phyloP scores from a whole-genome alignment of 2,329 filamentous ascomycete genomes.

The Penicillium griseofulvum region DNA sequence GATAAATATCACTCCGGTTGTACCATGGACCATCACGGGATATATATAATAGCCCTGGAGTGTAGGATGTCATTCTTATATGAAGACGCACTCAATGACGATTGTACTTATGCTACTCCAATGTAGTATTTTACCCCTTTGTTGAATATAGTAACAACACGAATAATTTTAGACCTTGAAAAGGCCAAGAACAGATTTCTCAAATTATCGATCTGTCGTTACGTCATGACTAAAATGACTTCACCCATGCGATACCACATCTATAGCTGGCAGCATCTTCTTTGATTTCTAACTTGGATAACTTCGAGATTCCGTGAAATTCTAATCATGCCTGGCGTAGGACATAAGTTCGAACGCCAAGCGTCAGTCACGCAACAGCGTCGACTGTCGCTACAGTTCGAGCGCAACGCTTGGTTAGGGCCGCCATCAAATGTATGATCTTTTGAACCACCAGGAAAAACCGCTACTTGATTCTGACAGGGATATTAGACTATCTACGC shows the following conservation, averaged over 20 bases:
- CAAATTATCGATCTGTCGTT: background rate
- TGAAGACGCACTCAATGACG: background rate
- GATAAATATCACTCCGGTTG: background rate
- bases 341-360: slow-evolving; percentile 19
- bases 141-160: background rate
- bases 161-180: background rate
- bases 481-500: slow-evolving; percentile 40
- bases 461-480: background rate
- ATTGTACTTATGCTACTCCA: background rate
- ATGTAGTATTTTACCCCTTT: background rate
- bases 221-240: slow-evolving; percentile 15
- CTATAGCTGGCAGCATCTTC: background rate
- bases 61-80: background rate
- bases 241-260: background rate
- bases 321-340: slow-evolving; percentile 7
- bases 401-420: slow-evolving; percentile 36
- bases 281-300: background rate
- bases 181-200: background rate
- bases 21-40: background rate
- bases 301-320: background rate
- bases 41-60: background rate
- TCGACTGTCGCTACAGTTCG: slow-evolving; percentile 31
- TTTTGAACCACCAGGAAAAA: background rate
- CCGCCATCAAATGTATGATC: slow-evolving; percentile 39
- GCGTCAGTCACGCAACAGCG: slow-evolving; percentile 35